Base-by-base conservation (phyloP, 2,329 filamentous ascomycete species). In the Parastagonospora avenae region DNA sequence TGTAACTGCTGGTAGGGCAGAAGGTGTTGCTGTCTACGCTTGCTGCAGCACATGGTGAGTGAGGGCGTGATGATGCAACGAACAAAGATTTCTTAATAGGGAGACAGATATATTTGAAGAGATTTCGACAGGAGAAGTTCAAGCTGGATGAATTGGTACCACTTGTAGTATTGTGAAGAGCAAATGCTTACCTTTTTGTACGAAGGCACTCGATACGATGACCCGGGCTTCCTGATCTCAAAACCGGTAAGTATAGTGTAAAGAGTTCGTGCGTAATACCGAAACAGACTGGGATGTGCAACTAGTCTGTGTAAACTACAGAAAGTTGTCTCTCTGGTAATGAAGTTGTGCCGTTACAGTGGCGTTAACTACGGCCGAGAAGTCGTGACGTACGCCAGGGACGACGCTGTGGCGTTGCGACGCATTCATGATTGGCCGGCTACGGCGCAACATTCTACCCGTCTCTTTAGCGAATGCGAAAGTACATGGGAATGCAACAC, bases 311-410 rank as follows among this genome's bases (percentile, higher is more conserved):
- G 9, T 24, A 12, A 11, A 9, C 24, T 12, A 15, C 3, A 31
- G 16, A 8, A 32, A 11, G 28, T 3, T 42, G 28, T 29, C 14
- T 11, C 24, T 43, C n/a, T 36, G 12, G 30, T 30, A 11, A 14
- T 30, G 37, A 8, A 29, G 24, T 35, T 28, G 19, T 12, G 31
- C 30, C 16, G 45, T 33, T 27, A 11, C 5, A 29, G 45, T 47
- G 45, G 45, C 37, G 45, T 33, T 45, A 27, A 27, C 46, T 54
- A 42, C 51, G 51, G 46, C 52, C 52, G 43, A 39, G 12, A 46
- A 52, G 52, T 54, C 52, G 44, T 54, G 52, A 54, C 52, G 52
- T 50, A 47, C 39, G 43, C 37, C 41, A 29, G 33, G 40, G 36
- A 16, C 14, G 12, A 8, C n/a, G 16, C 10, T 28, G 50, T 45